phyloP scores from a whole-genome alignment of 169 alveolate genomes.

The Perkinsus marinus region DNA sequence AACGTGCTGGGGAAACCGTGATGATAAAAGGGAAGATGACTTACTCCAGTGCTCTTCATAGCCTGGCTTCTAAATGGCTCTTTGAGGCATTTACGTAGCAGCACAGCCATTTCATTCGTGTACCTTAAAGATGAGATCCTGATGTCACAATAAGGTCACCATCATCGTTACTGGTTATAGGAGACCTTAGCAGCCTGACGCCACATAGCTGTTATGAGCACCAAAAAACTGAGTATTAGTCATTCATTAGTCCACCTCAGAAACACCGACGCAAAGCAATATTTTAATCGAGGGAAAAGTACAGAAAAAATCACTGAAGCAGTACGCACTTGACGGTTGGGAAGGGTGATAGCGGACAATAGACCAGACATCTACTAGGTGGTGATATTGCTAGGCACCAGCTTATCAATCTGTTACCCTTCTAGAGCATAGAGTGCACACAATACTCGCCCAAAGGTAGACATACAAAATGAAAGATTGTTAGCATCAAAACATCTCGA shows the following conservation, averaged over 20 bases:
- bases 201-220: background rate
- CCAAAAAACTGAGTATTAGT: background rate
- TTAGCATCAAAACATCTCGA: background rate
- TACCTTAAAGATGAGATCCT: background rate
- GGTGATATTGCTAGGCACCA: too few relatives aligned
- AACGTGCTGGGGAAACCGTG: background rate
- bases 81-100: background rate
- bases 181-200: background rate
- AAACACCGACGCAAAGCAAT: background rate
- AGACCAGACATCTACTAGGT: too few relatives aligned
- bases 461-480: background rate
- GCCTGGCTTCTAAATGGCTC: background rate
- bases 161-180: background rate
- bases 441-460: background rate
- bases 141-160: background rate
- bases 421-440: too few relatives aligned
- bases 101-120: background rate
- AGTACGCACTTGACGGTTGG: too few relatives aligned
- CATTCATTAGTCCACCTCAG: background rate
- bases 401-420: too few relatives aligned
- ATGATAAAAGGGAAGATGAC: too few relatives aligned
- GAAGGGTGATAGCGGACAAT: too few relatives aligned
- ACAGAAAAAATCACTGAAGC: background rate
- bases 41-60: background rate
- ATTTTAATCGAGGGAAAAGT: background rate